Evolutionary conservation across 805 yeast genomes (phyloP).

Genomic region (Candida ficus): DNA sequence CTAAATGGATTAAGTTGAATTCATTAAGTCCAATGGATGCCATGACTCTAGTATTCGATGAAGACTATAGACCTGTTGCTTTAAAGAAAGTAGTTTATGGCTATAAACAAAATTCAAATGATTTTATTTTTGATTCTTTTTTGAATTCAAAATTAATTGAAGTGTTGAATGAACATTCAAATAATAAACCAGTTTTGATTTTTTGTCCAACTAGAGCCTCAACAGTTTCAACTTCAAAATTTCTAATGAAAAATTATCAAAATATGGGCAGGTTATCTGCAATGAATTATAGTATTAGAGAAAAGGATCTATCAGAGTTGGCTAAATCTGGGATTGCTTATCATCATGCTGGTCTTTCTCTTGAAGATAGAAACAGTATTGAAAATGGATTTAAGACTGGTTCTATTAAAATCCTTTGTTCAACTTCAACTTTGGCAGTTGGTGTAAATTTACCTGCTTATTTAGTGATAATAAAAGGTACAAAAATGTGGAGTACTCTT

Average conservation of each 20-base stretch:
- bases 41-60: slow-evolving; percentile 37
- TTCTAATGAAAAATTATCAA: slow-evolving; percentile 23
- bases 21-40: slow-evolving; percentile 25
- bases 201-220: slow-evolving; percentile 53
- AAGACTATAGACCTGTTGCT: slow-evolving; percentile 41
- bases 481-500: slow-evolving; percentile 50
- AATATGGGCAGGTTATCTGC: not conserved
- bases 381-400: slow-evolving; percentile 43
- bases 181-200: slow-evolving; percentile 39
- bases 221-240: slow-evolving; percentile 41
- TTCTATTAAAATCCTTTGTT: slow-evolving; percentile 39
- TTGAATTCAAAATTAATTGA: slow-evolving; percentile 38
- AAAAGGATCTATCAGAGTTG: slow-evolving; percentile 26
- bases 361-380: slow-evolving; percentile 39
- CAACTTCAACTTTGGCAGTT: slow-evolving; percentile 56
- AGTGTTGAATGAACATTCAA: slow-evolving; percentile 34
- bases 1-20: slow-evolving; percentile 36
- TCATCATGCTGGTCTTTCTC: slow-evolving; percentile 55
- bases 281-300: slow-evolving; percentile 12
- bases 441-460: slow-evolving; percentile 62
- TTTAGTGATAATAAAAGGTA: slow-evolving; percentile 56
- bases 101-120: slow-evolving; percentile 34
- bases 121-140: slow-evolving; percentile 42
- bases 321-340: slow-evolving; percentile 38
- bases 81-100: slow-evolving; percentile 41